These are phyloP conservation scores for Closterium sp. DNA, from an alignment of 139 green algal genomes.

Conservation along the genomic window DNA sequence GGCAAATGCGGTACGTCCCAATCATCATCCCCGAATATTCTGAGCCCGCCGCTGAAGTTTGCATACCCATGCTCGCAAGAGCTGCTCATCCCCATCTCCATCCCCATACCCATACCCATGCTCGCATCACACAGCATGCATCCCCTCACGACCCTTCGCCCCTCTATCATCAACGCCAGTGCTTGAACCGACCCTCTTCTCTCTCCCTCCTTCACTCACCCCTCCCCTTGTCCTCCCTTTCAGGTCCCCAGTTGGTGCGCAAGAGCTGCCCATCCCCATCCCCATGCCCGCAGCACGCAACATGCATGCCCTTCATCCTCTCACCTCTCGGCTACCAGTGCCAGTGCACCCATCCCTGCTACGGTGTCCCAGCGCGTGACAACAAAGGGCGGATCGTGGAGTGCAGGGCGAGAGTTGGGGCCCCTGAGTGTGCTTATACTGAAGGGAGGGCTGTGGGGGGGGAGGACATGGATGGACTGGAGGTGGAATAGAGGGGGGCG, in stretches of 20 bases:
- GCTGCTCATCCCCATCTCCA: too few relatives aligned
- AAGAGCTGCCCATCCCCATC: not conserved
- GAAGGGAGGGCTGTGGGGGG: not conserved
- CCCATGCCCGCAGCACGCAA: not conserved
- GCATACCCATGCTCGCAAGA: too few relatives aligned
- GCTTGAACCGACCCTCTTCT: not conserved
- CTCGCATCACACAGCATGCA: not conserved
- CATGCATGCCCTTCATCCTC: not conserved
- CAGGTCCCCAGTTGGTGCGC: not conserved
- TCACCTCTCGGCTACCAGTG: not conserved
- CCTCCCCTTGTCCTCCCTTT: not conserved
- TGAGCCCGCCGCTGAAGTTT: too few relatives aligned
- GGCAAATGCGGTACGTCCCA: not conserved
- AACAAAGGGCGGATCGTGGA: not conserved
- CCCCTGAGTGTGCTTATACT: not conserved
- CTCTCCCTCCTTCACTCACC: not conserved
- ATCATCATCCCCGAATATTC: too few relatives aligned
- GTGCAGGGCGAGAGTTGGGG: not conserved
- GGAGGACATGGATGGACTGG: not conserved
- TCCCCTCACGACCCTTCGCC: not conserved
- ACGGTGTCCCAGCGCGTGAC: not conserved
- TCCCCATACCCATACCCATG: not conserved
- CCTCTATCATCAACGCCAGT: not conserved
- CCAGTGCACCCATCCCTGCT: not conserved
- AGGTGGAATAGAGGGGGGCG: not conserved